Evolutionary conservation across 2,329 filamentous ascomycete species (phyloP).

Genomic region (Celoporthe dispersa): DNA sequence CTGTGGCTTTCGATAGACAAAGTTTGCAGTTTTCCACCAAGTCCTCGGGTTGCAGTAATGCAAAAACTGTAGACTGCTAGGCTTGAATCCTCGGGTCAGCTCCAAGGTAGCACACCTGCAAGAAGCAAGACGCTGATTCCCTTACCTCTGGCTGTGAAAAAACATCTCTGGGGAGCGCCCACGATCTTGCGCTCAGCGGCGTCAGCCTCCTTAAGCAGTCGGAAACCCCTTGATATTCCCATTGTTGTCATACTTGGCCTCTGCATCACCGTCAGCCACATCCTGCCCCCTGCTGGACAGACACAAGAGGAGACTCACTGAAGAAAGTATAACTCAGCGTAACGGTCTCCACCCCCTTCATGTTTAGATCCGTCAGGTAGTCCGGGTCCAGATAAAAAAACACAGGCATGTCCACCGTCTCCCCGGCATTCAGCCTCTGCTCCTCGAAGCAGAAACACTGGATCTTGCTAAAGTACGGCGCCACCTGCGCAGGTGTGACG

Average conservation of each 20-base stretch:
- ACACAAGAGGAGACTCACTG: constrained; percentile 67
- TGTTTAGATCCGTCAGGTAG: constrained; percentile 86
- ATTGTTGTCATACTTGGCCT: constrained; percentile 84
- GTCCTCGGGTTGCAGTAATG: background rate
- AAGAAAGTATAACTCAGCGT: constrained; percentile 98
- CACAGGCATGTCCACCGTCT: constrained; percentile 99
- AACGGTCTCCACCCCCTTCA: constrained; percentile 93
- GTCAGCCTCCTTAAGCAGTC: constrained; percentile 5
- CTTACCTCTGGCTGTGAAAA: background rate
- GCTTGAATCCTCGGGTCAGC: background rate
- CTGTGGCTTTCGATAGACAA: background rate
- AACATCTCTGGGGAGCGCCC: background rate
- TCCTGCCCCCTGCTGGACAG: background rate
- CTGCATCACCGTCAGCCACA: constrained; percentile 51
- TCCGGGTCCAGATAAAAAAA: constrained; percentile 99
- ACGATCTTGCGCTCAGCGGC: background rate
- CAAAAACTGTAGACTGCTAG: background rate
- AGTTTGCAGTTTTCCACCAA: background rate
- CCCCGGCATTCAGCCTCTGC: constrained; percentile 89
- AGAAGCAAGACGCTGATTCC: background rate
- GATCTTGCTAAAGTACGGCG: constrained; percentile 98
- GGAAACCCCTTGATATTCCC: constrained; percentile 61
- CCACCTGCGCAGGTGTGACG: constrained; percentile 93
- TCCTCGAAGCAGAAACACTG: constrained; percentile 99
- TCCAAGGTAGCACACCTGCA: background rate